Evolutionary conservation across 352 stramenopile genomes (phyloP).

Genomic region (Hyaloperonospora brassicae): DNA sequence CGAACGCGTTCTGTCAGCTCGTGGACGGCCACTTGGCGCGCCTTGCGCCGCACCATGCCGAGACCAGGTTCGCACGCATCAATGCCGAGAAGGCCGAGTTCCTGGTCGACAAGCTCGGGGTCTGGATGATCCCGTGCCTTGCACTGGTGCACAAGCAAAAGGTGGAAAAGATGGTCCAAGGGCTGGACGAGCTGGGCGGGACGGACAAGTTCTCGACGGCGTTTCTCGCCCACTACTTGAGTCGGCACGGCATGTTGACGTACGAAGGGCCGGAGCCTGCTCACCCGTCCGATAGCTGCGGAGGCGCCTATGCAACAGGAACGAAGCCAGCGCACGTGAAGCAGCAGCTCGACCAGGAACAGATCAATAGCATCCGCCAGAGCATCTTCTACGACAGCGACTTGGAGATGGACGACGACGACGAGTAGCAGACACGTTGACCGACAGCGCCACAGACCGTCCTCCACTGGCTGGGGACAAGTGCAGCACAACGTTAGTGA

Average conservation of each 20-base stretch:
- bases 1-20: conserved; percentile 89
- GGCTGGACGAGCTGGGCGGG: conserved; percentile 92
- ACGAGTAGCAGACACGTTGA: conserved; percentile 27
- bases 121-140: conserved; percentile 95
- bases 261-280: conserved; percentile 89
- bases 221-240: conserved; percentile 89
- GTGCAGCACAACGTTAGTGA: neutral
- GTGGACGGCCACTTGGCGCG: conserved; percentile 90
- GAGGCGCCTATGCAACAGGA: conserved; percentile 36
- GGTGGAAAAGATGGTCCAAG: conserved; percentile 92
- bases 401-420: conserved; percentile 49
- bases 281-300: conserved; percentile 51
- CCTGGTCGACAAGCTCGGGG: conserved; percentile 92
- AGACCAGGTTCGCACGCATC: conserved; percentile 94
- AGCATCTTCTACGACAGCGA: conserved; percentile 84
- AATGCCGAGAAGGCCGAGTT: conserved; percentile 95
- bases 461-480: neutral
- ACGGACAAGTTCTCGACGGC: conserved; percentile 90
- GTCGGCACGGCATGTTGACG: conserved; percentile 91
- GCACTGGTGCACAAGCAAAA: conserved; percentile 93
- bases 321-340: conserved; percentile 29
- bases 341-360: conserved; percentile 37
- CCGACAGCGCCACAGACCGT: neutral
- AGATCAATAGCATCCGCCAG: conserved; percentile 70
- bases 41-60: conserved; percentile 87